Evolutionary conservation across 116 monocot species (phyloP).

Genomic region (Papilionanthe hybrid): DNA sequence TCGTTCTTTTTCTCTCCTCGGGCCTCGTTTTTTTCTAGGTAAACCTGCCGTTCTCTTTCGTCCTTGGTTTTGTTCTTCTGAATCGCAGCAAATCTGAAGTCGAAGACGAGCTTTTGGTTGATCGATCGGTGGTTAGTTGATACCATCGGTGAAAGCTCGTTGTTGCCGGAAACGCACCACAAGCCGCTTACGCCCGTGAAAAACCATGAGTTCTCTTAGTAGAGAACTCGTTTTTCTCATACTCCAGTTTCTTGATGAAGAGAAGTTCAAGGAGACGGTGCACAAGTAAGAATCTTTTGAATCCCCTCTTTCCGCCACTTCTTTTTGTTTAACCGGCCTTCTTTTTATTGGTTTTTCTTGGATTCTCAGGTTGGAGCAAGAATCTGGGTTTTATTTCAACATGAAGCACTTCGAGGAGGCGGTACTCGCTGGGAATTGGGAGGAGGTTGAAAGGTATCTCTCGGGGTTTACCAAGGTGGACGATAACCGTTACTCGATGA

Average conservation of each 20-base stretch:
- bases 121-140: neutral
- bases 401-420: conserved; percentile 81
- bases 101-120: neutral
- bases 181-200: neutral
- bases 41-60: neutral
- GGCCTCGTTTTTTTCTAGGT: neutral
- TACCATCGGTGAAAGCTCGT: neutral
- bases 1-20: neutral
- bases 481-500: conserved; percentile 82
- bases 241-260: conserved; percentile 30
- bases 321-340: neutral
- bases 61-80: neutral
- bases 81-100: neutral
- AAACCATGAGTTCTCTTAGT: conserved; percentile 13
- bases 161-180: neutral
- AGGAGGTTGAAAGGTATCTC: conserved; percentile 72
- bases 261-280: conserved; percentile 29
- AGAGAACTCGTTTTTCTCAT: conserved; percentile 35
- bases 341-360: conserved; percentile 2
- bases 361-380: conserved; percentile 61
- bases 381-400: conserved; percentile 73
- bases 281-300: conserved; percentile 19
- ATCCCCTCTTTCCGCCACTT: neutral
- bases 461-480: conserved; percentile 80
- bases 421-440: conserved; percentile 70